Conservation (phyloP, 164 flowering plant genomes). For the Chimonanthus salicifolius region DNA sequence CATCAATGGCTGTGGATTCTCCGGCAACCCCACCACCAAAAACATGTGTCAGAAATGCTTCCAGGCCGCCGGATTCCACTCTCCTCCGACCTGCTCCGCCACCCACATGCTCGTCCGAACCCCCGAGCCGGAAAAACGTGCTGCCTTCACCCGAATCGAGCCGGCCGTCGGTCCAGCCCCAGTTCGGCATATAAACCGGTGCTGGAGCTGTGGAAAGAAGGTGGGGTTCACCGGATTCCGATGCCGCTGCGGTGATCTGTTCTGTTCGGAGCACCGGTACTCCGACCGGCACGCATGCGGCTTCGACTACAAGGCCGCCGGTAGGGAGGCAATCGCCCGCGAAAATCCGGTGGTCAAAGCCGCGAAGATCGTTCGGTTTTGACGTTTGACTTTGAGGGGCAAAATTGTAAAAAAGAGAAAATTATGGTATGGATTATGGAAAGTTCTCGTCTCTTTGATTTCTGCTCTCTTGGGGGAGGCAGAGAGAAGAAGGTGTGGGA, state of each 20-base stretch:
- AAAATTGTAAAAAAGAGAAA: not conserved
- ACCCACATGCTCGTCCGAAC: not conserved
- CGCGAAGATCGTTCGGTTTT: slow-evolving; percentile 36
- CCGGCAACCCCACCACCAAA: slow-evolving; percentile 23
- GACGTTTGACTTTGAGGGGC: slow-evolving; percentile 5
- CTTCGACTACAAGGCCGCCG: slow-evolving; percentile 39
- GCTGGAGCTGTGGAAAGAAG: slow-evolving; percentile 37
- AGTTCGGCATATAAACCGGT: slow-evolving; percentile 28
- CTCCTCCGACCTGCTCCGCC: slow-evolving; percentile 10
- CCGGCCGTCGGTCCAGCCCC: slow-evolving; percentile 1
- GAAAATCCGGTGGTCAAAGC: slow-evolving; percentile 50
- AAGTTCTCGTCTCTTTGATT: not conserved
- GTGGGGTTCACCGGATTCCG: slow-evolving; percentile 45
- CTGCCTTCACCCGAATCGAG: not conserved
- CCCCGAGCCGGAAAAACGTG: slow-evolving; percentile 9
- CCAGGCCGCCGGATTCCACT: slow-evolving; percentile 13
- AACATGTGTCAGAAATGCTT: slow-evolving; percentile 33
- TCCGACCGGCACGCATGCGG: slow-evolving; percentile 38
- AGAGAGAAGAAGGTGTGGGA: not conserved
- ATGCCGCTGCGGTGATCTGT: slow-evolving; percentile 48
- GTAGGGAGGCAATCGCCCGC: slow-evolving; percentile 35
- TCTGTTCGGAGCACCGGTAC: slow-evolving; percentile 40
- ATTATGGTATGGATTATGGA: not conserved
- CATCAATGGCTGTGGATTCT: slow-evolving; percentile 23
- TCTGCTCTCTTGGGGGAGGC: not conserved